Conservation (phyloP, 1,284 basidiomycete species). For the Apiotrichum akiyoshidainum region DNA sequence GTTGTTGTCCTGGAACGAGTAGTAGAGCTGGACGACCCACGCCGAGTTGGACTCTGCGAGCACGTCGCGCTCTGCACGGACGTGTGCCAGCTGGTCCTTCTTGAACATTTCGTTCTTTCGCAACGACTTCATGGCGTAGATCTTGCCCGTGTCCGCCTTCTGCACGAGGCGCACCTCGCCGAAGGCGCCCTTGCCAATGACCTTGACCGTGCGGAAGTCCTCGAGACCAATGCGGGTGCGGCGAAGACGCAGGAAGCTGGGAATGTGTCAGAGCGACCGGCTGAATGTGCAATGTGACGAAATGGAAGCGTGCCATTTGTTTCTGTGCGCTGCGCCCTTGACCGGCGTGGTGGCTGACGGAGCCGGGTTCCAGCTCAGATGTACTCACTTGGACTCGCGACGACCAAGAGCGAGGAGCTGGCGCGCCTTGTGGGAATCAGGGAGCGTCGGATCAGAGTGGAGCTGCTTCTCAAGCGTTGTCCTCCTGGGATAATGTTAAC, state of each 20-base stretch:
- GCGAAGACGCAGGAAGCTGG: conserved; percentile 73
- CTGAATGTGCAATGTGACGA: neutral
- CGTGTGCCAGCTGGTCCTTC: conserved; percentile 95
- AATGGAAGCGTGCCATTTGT: no score
- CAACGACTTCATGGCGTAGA: conserved; percentile 99
- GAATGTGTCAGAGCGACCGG: neutral
- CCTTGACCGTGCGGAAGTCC: conserved; percentile 96
- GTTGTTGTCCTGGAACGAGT: conserved; percentile 95
- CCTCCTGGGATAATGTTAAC: conserved; percentile 58
- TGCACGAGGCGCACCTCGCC: conserved; percentile 96
- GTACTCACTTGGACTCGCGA: conserved; percentile 69
- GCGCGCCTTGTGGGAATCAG: conserved; percentile 82
- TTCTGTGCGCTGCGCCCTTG: no score
- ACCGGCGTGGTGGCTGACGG: no score
- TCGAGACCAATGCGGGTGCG: conserved; percentile 88
- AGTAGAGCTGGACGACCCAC: conserved; percentile 98
- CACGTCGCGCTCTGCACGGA: conserved; percentile 96
- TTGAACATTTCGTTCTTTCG: conserved; percentile 99
- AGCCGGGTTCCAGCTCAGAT: neutral
- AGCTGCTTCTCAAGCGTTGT: conserved; percentile 89
- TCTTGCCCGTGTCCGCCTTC: conserved; percentile 94
- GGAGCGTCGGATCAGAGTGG: conserved; percentile 66
- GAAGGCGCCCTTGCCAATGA: conserved; percentile 98
- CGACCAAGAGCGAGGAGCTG: conserved; percentile 87
- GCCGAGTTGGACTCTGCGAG: conserved; percentile 95